A percentile compares a stretch with the other conserved stretches of the same genome.
These are phyloP conservation scores for Chlamydomonas sphaeroides DNA, from an alignment of 139 green algal genomes.

Conservation along the genomic window DNA sequence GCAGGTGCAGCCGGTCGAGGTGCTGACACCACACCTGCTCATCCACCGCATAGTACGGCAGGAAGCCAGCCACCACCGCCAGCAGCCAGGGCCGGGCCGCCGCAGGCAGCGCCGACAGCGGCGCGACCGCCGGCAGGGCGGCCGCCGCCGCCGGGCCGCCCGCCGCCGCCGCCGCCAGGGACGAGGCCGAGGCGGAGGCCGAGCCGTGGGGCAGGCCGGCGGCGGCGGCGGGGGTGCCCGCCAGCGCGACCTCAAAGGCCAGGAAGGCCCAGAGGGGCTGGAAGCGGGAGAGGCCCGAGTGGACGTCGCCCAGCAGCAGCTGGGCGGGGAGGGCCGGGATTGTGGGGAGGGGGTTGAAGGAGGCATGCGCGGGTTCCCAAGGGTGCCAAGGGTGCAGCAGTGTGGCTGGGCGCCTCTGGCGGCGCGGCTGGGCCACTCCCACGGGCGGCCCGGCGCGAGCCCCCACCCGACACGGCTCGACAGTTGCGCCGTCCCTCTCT, in stretches of 20 bases:
- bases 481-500: too few species aligned
- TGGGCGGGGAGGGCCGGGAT: too few species aligned
- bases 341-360: too few species aligned
- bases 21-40: background rate
- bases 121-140: background rate
- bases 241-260: background rate
- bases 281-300: conserved; percentile 67
- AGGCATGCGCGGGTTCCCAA: too few species aligned
- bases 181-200: background rate
- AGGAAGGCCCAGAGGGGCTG: conserved; percentile 73
- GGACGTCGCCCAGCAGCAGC: conserved; percentile 85
- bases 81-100: conserved; percentile 57
- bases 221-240: too few species aligned
- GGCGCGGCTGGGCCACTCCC: too few species aligned
- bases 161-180: background rate
- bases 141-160: background rate
- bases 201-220: background rate
- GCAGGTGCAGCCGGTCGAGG: too few species aligned
- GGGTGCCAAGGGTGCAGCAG: too few species aligned
- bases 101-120: conserved; percentile 59
- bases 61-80: conserved; percentile 63
- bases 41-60: conserved; percentile 74
- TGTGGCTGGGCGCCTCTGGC: too few species aligned
- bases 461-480: too few species aligned
- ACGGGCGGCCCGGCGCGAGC: too few species aligned